Percentiles rank a stretch among this genome's conserved stretches.
Evolutionary conservation across 2,329 filamentous ascomycete species (phyloP).

Genomic region (Aureobasidium sp.): DNA sequence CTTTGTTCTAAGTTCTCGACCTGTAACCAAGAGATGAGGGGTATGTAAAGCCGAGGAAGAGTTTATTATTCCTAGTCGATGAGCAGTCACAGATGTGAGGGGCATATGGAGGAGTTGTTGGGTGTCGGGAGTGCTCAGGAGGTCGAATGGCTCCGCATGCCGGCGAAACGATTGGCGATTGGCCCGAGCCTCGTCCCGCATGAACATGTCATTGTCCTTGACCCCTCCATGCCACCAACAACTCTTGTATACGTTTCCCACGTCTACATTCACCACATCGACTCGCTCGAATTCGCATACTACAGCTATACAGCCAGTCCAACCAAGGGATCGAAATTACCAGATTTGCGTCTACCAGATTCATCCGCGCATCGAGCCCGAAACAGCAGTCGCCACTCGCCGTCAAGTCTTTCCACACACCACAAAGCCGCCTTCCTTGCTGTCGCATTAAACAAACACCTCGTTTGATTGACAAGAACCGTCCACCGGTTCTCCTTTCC

Average conservation of each 20-base stretch:
- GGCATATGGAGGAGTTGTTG: background rate
- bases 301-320: background rate
- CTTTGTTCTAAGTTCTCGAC: background rate
- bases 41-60: background rate
- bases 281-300: background rate
- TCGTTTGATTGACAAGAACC: background rate
- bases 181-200: slow-evolving; percentile 1
- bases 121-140: background rate
- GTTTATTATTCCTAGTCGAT: background rate
- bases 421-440: background rate
- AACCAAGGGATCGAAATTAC: no score
- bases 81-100: background rate
- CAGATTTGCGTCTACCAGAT: no score
- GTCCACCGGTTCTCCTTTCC: background rate
- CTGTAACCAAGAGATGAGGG: background rate
- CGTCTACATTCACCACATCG: background rate
- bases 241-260: background rate
- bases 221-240: slow-evolving; percentile 1
- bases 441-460: background rate
- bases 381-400: slow-evolving; percentile 7
- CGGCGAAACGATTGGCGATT: background rate
- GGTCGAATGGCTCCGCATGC: background rate
- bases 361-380: background rate
- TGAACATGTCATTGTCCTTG: background rate
- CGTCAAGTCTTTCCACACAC: background rate